These are phyloP conservation scores for Solanum bulbocastanum DNA, from an alignment of 257 asterid species.

Conservation along the genomic window DNA sequence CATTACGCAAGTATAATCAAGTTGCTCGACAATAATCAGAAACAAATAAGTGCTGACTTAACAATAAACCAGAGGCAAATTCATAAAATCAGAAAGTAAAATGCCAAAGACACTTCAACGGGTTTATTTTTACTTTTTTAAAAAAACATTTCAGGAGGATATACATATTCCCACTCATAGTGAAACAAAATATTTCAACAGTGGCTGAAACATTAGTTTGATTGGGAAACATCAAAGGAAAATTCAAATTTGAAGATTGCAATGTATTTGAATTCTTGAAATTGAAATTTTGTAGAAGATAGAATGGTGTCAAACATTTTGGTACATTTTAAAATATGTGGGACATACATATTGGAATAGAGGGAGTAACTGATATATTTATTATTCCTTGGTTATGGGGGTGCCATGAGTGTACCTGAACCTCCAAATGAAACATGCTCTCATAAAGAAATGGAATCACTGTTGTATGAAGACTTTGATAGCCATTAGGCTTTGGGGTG, in stretches of 20 bases:
- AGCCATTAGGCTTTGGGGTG: conserved; percentile 84
- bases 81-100: not conserved
- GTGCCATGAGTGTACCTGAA: conserved; percentile 48
- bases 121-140: not conserved
- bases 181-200: not conserved
- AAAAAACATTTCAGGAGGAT: not conserved
- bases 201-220: not conserved
- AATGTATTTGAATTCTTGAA: not conserved
- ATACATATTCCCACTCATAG: not conserved
- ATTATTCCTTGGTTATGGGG: not conserved
- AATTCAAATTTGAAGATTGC: not conserved
- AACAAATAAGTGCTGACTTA: not conserved
- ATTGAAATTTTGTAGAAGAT: not conserved
- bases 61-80: not conserved
- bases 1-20: not conserved
- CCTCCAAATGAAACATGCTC: conserved; percentile 90
- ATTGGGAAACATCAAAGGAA: not conserved
- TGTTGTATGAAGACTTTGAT: conserved; percentile 92
- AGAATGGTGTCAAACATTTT: not conserved
- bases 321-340: not conserved
- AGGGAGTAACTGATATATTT: not conserved
- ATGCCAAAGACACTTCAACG: not conserved
- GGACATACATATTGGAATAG: not conserved
- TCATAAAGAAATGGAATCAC: conserved; percentile 90
- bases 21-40: not conserved